phyloP scores from a whole-genome alignment of 2,329 filamentous ascomycete genomes.

The Ceratocystis cubensis region DNA sequence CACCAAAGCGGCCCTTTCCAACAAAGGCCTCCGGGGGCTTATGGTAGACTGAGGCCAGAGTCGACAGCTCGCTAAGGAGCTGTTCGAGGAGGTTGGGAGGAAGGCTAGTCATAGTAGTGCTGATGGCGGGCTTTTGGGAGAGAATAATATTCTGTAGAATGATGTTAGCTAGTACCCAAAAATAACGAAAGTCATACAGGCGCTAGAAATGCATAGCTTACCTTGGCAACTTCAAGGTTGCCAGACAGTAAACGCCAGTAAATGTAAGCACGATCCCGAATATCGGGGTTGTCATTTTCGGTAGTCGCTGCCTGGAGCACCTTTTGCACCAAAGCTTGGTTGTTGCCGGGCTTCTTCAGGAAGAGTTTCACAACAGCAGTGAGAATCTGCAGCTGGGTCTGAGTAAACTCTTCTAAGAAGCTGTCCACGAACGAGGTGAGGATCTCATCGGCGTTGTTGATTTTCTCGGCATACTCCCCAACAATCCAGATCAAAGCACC shows the following conservation, averaged over 20 bases:
- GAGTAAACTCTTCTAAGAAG: slow-evolving; percentile 93
- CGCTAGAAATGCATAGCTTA: slow-evolving; percentile 28
- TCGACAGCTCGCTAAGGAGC: slow-evolving; percentile 83
- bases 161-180: slow-evolving; percentile 1
- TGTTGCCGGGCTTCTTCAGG: slow-evolving; percentile 87
- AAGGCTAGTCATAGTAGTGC: slow-evolving; percentile 83
- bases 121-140: slow-evolving; percentile 86
- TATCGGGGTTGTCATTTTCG: slow-evolving; percentile 95
- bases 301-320: slow-evolving; percentile 85
- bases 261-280: slow-evolving; percentile 90
- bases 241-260: slow-evolving; percentile 96
- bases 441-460: slow-evolving; percentile 95
- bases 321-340: slow-evolving; percentile 82
- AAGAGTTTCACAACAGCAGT: slow-evolving; percentile 97
- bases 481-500: slow-evolving; percentile 97
- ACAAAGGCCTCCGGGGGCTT: slow-evolving; percentile 97
- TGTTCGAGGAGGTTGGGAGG: slow-evolving; percentile 74
- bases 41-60: slow-evolving; percentile 93
- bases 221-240: slow-evolving; percentile 80
- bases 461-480: slow-evolving; percentile 97
- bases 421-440: slow-evolving; percentile 80
- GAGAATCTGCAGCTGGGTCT: slow-evolving; percentile 96
- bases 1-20: slow-evolving; percentile 84
- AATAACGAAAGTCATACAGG: neutral
- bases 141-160: slow-evolving; percentile 59